A percentile compares a stretch with the other conserved stretches of the same genome.
phyloP scores from a whole-genome alignment of 2,329 filamentous ascomycete genomes.

The Penicillium sp. region DNA sequence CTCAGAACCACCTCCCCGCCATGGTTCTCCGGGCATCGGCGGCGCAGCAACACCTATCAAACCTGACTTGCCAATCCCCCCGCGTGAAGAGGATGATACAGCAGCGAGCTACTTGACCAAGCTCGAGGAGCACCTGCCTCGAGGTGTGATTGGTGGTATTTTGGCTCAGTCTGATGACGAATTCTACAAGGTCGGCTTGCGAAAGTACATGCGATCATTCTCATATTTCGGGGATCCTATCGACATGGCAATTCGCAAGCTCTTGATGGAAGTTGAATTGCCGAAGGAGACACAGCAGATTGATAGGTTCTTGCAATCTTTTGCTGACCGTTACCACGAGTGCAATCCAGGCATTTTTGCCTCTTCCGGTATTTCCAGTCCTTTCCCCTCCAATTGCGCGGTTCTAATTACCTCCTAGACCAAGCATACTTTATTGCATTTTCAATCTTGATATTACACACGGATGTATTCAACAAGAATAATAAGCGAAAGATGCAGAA shows the following conservation, averaged over 20 bases:
- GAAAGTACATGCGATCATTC: conserved; percentile 94
- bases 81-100: conserved; percentile 81
- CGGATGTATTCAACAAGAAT: conserved; percentile 99
- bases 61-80: conserved; percentile 66
- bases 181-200: conserved; percentile 77
- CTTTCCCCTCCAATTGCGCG: background rate
- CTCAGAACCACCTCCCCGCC: conserved; percentile 67
- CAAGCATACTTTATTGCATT: conserved; percentile 99
- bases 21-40: conserved; percentile 59
- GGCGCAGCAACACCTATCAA: conserved; percentile 67
- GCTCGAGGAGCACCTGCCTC: conserved; percentile 74
- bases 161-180: conserved; percentile 82
- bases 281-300: conserved; percentile 98
- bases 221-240: conserved; percentile 95
- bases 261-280: conserved; percentile 93
- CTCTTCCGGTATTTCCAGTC: conserved; percentile 55
- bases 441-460: conserved; percentile 92
- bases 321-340: conserved; percentile 95
- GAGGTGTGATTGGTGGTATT: conserved; percentile 78
- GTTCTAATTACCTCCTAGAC: conserved; percentile 49
- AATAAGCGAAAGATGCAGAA: conserved; percentile 99
- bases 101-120: conserved; percentile 84
- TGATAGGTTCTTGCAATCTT: conserved; percentile 87
- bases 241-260: conserved; percentile 94
- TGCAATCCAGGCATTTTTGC: conserved; percentile 96